Evolutionary conservation across 2,329 filamentous ascomycete species (phyloP).

Genomic region (Bipolaris zeicola): DNA sequence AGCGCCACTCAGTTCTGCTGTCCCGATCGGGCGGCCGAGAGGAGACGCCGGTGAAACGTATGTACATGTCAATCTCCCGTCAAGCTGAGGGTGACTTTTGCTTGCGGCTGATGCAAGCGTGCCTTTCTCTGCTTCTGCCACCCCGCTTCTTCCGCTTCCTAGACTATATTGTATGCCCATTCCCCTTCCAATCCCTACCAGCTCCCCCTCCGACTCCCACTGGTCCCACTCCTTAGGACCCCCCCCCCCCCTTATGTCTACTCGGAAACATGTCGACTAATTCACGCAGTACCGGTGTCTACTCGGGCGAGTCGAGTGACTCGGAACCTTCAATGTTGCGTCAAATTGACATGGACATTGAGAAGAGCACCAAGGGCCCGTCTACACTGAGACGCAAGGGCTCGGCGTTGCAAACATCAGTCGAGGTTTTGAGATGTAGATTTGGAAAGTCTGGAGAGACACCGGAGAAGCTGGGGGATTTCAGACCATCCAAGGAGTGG

Average conservation of each 20-base stretch:
- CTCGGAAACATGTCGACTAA: conserved; percentile 18
- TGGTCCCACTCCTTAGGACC: not conserved
- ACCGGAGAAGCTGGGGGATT: conserved; percentile 7
- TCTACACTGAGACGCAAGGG: conserved; percentile 23
- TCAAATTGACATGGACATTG: conserved; percentile 21
- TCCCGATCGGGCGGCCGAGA: conserved; percentile 7
- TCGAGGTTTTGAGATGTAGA: conserved; percentile 41
- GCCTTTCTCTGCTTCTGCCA: conserved; percentile 6
- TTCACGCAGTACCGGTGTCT: conserved; percentile 25
- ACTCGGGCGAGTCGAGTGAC: conserved; percentile 16
- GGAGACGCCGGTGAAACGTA: conserved; percentile 4
- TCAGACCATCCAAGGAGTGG: conserved; percentile 37
- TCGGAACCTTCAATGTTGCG: conserved; percentile 24
- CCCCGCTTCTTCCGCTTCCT: conserved; percentile 7
- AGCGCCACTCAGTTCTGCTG: conserved; percentile 7
- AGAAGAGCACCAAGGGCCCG: conserved; percentile 12
- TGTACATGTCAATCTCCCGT: conserved; percentile 12
- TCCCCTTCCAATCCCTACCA: not conserved
- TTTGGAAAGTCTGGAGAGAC: conserved; percentile 29
- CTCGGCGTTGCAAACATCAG: conserved; percentile 37
- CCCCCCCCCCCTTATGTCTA: conserved; percentile 8
- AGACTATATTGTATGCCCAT: not conserved
- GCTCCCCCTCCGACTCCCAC: not conserved
- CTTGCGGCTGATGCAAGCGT: not conserved
- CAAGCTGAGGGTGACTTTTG: not conserved